Conservation (phyloP, 2,329 filamentous ascomycete species). For the Penicillium verrucosum region DNA sequence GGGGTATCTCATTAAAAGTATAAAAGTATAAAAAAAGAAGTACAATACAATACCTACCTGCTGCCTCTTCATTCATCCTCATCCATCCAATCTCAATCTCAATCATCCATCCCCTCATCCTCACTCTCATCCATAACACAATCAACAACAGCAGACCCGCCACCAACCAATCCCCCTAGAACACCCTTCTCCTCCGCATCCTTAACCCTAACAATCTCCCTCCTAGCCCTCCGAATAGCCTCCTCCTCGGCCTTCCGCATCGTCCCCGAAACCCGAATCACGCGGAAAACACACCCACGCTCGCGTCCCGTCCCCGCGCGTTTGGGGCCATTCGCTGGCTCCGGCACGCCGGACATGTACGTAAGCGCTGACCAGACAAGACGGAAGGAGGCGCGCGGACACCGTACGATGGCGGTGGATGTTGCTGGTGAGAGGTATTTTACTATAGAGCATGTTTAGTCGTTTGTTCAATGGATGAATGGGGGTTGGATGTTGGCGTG, state of each 20-base stretch:
- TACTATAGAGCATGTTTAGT: conserved; percentile 51
- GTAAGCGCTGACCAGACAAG: conserved; percentile 88
- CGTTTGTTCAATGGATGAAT: background rate
- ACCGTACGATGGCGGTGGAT: conserved; percentile 86
- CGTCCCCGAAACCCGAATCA: conserved; percentile 85
- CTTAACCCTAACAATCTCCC: conserved; percentile 66
- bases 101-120: conserved; percentile 46
- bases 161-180: conserved; percentile 39
- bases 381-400: conserved; percentile 76
- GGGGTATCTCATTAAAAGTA: conserved; percentile 11
- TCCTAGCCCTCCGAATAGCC: conserved; percentile 72
- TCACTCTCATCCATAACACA: conserved; percentile 49
- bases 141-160: conserved; percentile 37
- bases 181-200: conserved; percentile 48
- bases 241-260: conserved; percentile 91
- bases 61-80: conserved; percentile 4
- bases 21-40: background rate
- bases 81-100: conserved; percentile 2
- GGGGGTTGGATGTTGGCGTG: too few relatives aligned
- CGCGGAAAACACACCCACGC: conserved; percentile 70
- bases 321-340: conserved; percentile 25
- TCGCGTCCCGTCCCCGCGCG: conserved; percentile 22
- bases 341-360: conserved; percentile 68
- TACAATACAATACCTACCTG: background rate
- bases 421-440: conserved; percentile 93